Percentiles rank a stretch among this genome's conserved stretches.
Conservation (phyloP, 1,139 yeast genomes). For the Lipomyces yarrowii region DNA sequence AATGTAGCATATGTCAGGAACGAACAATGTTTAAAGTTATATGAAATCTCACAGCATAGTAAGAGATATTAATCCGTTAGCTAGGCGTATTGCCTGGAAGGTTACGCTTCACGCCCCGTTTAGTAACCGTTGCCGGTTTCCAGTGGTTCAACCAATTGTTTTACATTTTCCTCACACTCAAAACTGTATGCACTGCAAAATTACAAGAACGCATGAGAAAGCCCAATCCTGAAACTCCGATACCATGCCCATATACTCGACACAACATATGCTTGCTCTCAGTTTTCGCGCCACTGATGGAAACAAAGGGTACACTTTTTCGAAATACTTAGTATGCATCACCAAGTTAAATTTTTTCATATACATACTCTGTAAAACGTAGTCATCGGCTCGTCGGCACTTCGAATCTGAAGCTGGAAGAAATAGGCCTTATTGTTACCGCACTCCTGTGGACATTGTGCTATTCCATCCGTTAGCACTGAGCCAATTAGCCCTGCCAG, state of each 20-base stretch:
- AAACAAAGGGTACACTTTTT: slow-evolving; percentile 79
- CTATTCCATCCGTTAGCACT: slow-evolving; percentile 13
- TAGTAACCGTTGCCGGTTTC: not conserved
- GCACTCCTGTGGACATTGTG: slow-evolving; percentile 88
- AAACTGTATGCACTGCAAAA: not conserved
- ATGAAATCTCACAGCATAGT: not conserved
- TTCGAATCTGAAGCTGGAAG: slow-evolving; percentile 93
- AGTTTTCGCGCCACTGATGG: slow-evolving; percentile 96
- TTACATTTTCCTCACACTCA: not conserved
- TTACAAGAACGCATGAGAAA: not conserved
- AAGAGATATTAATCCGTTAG: not conserved
- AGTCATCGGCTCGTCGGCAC: slow-evolving; percentile 93
- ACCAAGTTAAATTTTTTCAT: not conserved
- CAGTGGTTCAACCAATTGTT: not conserved
- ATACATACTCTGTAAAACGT: slow-evolving; percentile 64
- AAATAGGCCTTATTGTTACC: slow-evolving; percentile 92
- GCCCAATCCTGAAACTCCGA: not conserved
- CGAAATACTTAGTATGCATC: not conserved
- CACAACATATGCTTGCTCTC: slow-evolving; percentile 19
- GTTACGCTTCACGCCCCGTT: not conserved
- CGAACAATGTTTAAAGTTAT: not conserved
- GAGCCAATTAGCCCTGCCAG: not conserved
- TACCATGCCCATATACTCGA: not conserved
- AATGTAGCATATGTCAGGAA: not conserved
- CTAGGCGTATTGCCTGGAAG: not conserved